These are phyloP conservation scores for Ciborinia camelliae DNA, from an alignment of 2,329 filamentous ascomycete genomes.

Conservation along the genomic window DNA sequence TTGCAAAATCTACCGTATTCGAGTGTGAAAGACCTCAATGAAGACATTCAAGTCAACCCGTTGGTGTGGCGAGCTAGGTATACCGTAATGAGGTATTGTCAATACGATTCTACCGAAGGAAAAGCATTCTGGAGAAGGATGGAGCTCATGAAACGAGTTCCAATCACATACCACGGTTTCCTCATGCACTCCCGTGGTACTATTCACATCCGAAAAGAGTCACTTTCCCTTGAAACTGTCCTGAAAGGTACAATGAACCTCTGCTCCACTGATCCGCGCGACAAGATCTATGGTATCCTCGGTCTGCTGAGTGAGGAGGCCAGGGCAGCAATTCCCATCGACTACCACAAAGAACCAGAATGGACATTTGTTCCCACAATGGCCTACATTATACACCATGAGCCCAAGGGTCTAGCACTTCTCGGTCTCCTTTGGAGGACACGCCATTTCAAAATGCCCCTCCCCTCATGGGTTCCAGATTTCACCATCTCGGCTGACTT, in stretches of 20 bases:
- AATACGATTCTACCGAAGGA: constrained; percentile 10
- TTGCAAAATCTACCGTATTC: neutral
- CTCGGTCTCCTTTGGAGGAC: constrained; percentile 17
- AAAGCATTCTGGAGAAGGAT: constrained; percentile 18
- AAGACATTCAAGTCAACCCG: constrained; percentile 5
- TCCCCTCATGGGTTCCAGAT: constrained; percentile 20
- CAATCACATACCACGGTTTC: constrained; percentile 16
- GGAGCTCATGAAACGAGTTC: constrained; percentile 15
- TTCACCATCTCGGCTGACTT: constrained; percentile 18
- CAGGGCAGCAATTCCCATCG: constrained; percentile 10
- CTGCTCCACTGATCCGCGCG: constrained; percentile 19
- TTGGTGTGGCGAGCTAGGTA: constrained; percentile 8
- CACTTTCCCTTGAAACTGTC: neutral
- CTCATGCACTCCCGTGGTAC: constrained; percentile 17
- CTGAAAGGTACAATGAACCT: constrained; percentile 18
- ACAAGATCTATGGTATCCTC: constrained; percentile 21
- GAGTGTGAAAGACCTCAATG: neutral
- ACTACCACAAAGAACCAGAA: constrained; percentile 14
- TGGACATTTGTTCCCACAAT: constrained; percentile 19
- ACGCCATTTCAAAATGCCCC: constrained; percentile 9
- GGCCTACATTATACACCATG: constrained; percentile 14
- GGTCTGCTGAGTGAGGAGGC: constrained; percentile 13
- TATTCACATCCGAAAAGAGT: constrained; percentile 5
- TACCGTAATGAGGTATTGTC: constrained; percentile 7
- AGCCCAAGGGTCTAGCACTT: constrained; percentile 12